Evolutionary conservation across 1,284 basidiomycete genomes (phyloP), one percentile per base, ranked within the genome.

Genomic region (Apiotrichum veenhuisii): DNA sequence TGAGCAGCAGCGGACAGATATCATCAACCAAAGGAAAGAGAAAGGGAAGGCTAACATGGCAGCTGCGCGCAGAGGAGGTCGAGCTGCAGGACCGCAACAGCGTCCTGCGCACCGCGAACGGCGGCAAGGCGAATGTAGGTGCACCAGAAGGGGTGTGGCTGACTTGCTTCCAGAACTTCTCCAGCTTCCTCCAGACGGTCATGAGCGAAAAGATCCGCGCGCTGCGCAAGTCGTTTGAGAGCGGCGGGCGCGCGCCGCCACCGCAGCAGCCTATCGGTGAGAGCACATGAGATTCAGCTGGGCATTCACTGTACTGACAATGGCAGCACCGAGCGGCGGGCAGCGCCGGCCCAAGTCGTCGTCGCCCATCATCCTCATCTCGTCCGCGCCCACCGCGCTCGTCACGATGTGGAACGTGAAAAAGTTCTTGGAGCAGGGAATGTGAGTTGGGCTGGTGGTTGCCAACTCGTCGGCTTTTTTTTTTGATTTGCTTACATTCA

Each of bases 351-450:
- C 66, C 25, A 64, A 64, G 51, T 67, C 69, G 15, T 52, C 49
- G 10, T 86, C 88, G 74, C 94, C 94, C 0, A 98, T 98, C 70
- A 94, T 98, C 73, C 87, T 98, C 77, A 92, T 98, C 38, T 95
- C 93, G 0, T 96, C 92, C 0, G 93, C 91, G 1, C 93, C 93
- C 0, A 97, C 94, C 0, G 87, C 93, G 10, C 84, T 98, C 53
- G 86, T 98, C 70, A 97, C 91, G 5, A 96, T 98, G 91, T 88
- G 94, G 83, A 98, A 98, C 74, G 91, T 98, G 59, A 91, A 91
- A 73, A 84, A 84, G 45, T 95, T 98, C 75, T 78, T 98, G 18
- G 91, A 97, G 77, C 89, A 97, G 68, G 85, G 92, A 2, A 79
- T 85, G 83, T 93, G 78, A 67, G 86, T 78, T 9, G 54, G 57